Evolutionary conservation across 495 filamentous ascomycete species (phyloP), one percentile per base, ranked within the genome.

Genomic region (Xylaria cubensis): DNA sequence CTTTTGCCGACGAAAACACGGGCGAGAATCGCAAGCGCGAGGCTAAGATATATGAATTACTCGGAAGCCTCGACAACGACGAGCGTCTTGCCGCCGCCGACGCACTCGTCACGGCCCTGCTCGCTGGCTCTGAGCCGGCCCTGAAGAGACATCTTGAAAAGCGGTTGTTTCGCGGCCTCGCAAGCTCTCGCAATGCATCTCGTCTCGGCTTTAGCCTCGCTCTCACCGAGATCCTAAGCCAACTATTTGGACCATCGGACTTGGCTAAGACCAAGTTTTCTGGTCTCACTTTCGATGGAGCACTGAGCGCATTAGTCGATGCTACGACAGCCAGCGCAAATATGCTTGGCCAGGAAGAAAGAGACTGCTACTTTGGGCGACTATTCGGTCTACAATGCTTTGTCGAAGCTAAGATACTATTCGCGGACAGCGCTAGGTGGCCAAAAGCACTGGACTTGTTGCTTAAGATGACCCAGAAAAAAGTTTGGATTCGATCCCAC

Each of bases 131-230:
- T 12, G 86, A 88, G 72, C 74, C 76, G 8, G 84, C 84, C 48
- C 78, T 89, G 12, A 74, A 82, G 69, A 79, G 86, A 64, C 87
- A 89, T 77, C 84, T 89, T 56, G 86, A 87, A 59, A 82, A 85
- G 73, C 83, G 94, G 42, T 85, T 99, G 17, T 93, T 97, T 75
- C 90, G 93, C 58, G 96, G 96, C 48, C 88, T 99, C 34, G 93
- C 94, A 67, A 97, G 94, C 77, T 92, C 94, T 56, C 89, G 93
- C 29, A 97, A 97, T 82, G 94, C 93, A 17, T 94, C 95, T 41
- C 87, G 96, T 34, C 82, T 95, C 69, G 96, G 96, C n/a, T 98
- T 96, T 78, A 97, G 93, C 48, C 84, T 97, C 69, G 94, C 95
- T 2, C 81, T 98, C 73, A 92, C 94, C 0, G 95, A 98, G 81